These are phyloP conservation scores for Phytophthora pinifolia DNA, from an alignment of 352 stramenopile species.

Conservation along the genomic window DNA sequence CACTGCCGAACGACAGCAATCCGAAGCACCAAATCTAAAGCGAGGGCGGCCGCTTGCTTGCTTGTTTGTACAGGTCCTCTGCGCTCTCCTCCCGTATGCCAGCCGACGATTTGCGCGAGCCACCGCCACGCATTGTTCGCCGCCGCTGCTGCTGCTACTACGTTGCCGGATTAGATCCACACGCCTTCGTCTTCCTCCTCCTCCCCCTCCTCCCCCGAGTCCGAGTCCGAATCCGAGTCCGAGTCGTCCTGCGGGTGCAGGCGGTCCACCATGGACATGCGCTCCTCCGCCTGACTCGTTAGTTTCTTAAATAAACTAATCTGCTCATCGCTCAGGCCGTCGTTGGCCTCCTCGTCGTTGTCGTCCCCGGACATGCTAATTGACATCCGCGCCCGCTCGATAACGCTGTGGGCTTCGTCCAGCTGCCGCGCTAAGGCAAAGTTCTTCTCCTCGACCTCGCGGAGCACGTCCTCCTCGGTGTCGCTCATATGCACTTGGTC, in stretches of 20 bases:
- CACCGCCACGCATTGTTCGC: neutral
- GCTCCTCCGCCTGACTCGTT: constrained; percentile 83
- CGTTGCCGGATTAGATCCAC: constrained; percentile 70
- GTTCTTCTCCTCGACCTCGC: constrained; percentile 84
- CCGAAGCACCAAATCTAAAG: constrained; percentile 34
- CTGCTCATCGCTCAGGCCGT: constrained; percentile 77
- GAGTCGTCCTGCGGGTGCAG: constrained; percentile 77
- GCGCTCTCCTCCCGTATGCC: constrained; percentile 15
- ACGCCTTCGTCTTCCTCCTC: constrained; percentile 76
- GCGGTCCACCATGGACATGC: constrained; percentile 82
- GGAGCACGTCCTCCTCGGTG: constrained; percentile 64
- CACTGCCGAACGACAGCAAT: constrained; percentile 18
- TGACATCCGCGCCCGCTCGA: constrained; percentile 82
- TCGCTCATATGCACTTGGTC: constrained; percentile 77
- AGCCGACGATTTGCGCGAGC: constrained; percentile 9
- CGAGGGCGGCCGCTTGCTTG: constrained; percentile 24
- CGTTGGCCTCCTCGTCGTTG: constrained; percentile 55
- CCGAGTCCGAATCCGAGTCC: constrained; percentile 75
- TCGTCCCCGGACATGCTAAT: constrained; percentile 85
- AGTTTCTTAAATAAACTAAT: constrained; percentile 93
- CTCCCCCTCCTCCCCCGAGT: constrained; percentile 57
- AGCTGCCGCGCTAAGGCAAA: constrained; percentile 82
- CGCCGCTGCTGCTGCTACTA: constrained; percentile 19
- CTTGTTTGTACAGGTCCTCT: constrained; percentile 25
- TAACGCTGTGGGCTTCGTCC: constrained; percentile 80